These are phyloP conservation scores for Dimargaris verticillata DNA, from an alignment of 192 early-diverging fungal genomes.

Conservation along the genomic window DNA sequence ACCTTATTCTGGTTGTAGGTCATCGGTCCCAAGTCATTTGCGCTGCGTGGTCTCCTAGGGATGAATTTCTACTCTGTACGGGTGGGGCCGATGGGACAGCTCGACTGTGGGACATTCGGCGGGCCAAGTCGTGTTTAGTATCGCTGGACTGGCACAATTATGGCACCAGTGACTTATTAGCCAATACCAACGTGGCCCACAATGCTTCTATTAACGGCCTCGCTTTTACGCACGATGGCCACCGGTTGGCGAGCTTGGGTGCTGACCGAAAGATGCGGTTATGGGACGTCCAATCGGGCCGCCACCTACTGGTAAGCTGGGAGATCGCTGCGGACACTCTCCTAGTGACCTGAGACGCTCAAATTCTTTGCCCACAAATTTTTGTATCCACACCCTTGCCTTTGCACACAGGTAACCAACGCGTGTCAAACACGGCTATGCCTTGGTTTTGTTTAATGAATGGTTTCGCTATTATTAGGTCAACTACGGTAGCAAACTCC, in stretches of 20 bases:
- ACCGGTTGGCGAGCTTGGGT: slow-evolving; percentile 35
- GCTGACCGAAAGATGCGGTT: slow-evolving; percentile 43
- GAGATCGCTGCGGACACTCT: neutral
- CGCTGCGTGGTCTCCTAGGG: slow-evolving; percentile 57
- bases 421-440: too few species aligned
- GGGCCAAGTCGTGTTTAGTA: slow-evolving; percentile 42
- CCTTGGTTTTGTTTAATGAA: too few species aligned
- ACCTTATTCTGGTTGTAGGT: slow-evolving; percentile 5
- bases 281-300: slow-evolving; percentile 35
- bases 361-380: too few species aligned
- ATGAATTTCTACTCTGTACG: slow-evolving; percentile 54
- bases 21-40: slow-evolving; percentile 39
- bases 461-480: neutral
- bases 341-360: too few species aligned
- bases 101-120: slow-evolving; percentile 75
- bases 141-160: slow-evolving; percentile 42
- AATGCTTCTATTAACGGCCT: slow-evolving; percentile 45
- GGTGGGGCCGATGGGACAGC: slow-evolving; percentile 58
- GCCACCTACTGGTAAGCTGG: neutral
- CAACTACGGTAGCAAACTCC: neutral
- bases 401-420: too few species aligned
- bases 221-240: slow-evolving; percentile 41
- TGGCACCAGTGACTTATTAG: slow-evolving; percentile 15
- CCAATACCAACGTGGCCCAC: slow-evolving; percentile 31
- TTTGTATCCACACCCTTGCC: too few species aligned